phyloP scores from a whole-genome alignment of 257 asterid species.

The Solanum stenotomum region DNA sequence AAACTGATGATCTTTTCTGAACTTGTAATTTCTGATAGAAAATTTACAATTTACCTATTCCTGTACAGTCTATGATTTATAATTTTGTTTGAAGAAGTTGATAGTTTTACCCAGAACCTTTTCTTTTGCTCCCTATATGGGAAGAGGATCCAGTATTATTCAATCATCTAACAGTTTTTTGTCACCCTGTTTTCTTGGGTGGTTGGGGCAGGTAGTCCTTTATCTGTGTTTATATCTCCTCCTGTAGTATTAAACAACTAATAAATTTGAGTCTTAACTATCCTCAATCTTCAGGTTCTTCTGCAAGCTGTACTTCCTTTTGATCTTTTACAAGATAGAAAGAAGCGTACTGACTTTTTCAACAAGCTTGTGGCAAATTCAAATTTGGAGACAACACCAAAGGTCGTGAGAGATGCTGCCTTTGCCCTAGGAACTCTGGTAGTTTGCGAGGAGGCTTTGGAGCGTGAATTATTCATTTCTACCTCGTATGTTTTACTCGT shows the following conservation, averaged over 20 bases:
- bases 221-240: constrained; percentile 3
- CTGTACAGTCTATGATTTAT: not conserved
- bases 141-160: not conserved
- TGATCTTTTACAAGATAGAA: constrained; percentile 69
- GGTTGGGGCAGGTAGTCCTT: not conserved
- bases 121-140: not conserved
- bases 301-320: constrained; percentile 95
- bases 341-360: constrained; percentile 53
- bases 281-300: constrained; percentile 55
- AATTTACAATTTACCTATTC: not conserved
- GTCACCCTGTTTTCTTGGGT: not conserved
- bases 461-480: constrained; percentile 79
- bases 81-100: not conserved
- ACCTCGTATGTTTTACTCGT: constrained; percentile 65
- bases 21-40: not conserved
- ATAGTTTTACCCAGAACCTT: not conserved
- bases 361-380: constrained; percentile 43
- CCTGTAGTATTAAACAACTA: not conserved
- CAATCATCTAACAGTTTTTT: not conserved
- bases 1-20: constrained; percentile 1
- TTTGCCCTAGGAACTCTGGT: constrained; percentile 85
- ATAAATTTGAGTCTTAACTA: not conserved
- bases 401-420: constrained; percentile 88
- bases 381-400: constrained; percentile 39
- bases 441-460: constrained; percentile 92